Percentiles rank a stretch among this genome's conserved stretches.
Conservation (phyloP, 2,329 filamentous ascomycete genomes). For the Emydomyces testavorans region DNA sequence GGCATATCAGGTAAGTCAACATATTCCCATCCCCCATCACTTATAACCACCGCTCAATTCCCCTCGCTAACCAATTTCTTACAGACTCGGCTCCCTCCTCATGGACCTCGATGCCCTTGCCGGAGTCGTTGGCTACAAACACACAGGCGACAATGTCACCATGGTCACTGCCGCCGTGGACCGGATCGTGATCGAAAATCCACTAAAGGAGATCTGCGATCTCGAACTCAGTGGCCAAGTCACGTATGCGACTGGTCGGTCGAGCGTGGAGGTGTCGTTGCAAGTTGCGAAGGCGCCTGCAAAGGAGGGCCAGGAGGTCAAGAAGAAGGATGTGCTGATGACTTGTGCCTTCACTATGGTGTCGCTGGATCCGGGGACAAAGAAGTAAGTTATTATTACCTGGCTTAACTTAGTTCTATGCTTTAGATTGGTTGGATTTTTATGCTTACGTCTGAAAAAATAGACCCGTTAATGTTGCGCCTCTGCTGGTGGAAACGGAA, state of each 20-base stretch:
- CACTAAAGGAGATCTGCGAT: constrained; percentile 65
- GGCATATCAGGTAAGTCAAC: constrained; percentile 50
- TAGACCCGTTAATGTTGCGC: constrained; percentile 50
- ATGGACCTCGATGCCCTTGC: constrained; percentile 73
- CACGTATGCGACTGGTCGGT: constrained; percentile 60
- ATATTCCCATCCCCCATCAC: background rate
- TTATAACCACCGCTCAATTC: constrained; percentile 1
- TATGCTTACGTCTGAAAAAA: background rate
- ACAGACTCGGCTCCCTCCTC: constrained; percentile 57
- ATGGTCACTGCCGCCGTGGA: constrained; percentile 55
- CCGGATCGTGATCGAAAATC: constrained; percentile 56
- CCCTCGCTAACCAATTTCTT: background rate
- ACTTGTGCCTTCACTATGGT: constrained; percentile 72
- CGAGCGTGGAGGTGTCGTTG: constrained; percentile 62
- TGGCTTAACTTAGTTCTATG: background rate
- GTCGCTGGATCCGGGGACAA: constrained; percentile 56
- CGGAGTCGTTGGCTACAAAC: constrained; percentile 64
- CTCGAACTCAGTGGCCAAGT: constrained; percentile 59
- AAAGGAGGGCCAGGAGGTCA: constrained; percentile 39
- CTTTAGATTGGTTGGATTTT: background rate
- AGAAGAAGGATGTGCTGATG: constrained; percentile 52
- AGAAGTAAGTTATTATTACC: constrained; percentile 38
- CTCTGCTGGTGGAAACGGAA: constrained; percentile 49
- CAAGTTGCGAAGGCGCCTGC: constrained; percentile 58
- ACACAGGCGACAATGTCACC: constrained; percentile 52